Evolutionary conservation across 1,284 basidiomycete genomes (phyloP), one percentile per base, ranked within the genome.

Genomic region (Puccinia polysora): DNA sequence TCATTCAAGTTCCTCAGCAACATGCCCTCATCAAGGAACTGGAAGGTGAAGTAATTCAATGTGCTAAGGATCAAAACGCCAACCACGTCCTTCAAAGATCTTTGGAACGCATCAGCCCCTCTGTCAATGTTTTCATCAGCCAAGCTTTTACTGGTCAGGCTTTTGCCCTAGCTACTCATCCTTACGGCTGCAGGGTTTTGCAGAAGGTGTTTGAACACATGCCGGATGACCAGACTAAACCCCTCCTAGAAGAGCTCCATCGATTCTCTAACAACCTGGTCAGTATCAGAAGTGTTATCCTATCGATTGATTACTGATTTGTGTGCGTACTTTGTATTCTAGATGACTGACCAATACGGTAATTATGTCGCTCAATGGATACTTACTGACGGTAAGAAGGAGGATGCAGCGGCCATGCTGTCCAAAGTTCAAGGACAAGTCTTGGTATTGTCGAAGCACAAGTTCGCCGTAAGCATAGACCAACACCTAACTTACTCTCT

Each of bases 11-110:
- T 10, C 89, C 91, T 52, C 88, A 92, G 77, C 90, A 94, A 80
- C 83, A 82, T 18, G 76, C 81, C 40, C 87, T 94, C 75, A 87
- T 92, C 49, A 84, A 84, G 73, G 92, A 95, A 81, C 83, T 98
- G 43, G 87, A 91, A 73, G 85, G 86, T 0, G 86, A 91, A 77
- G 86, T 96, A 32, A 82, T 97, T 74, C 86, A 86, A 77, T 95
- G 91, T 77, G 91, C 97, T 73, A 89, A 89, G 79, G 91, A 97
- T 76, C 86, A 89, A 34, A 96, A 97, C 77, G 93, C 91, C 68
- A 97, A 97, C 78, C 95, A 97, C 81, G 95, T 97, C 40, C 84
- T 90, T 55, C 89, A 93, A 82, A 91, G 91, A 77, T 82, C 94
- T 72, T 86, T 96, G 73, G 87, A 91, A 76, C 84, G 87, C n/a